Evolutionary conservation across 108 stramenopile genomes (phyloP), one percentile per base, ranked within the genome.

Genomic region (Nitzschia inconspicua): DNA sequence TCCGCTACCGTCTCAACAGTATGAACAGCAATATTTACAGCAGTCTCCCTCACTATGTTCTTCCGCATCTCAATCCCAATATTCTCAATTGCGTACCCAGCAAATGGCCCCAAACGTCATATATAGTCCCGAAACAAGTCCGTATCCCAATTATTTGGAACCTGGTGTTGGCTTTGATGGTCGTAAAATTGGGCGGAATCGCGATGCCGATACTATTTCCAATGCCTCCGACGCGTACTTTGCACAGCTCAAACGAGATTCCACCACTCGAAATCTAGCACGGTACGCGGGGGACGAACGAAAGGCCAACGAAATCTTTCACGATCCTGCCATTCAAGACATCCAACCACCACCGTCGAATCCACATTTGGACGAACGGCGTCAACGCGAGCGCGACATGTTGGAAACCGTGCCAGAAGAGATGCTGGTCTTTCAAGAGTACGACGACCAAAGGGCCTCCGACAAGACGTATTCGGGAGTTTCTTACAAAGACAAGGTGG

Each of bases 221-320:
- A 91, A 91, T 57, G 70, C 80, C 2, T 75, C 86, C 37, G 89
- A 91, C 48, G 67, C 82, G 20, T 91, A 91, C 70, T 82, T 91
- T 72, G 89, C 85, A 0, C 84, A 83, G 40, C 64, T 91, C 44
- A 91, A 91, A 63, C 76, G 79, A 31, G 89, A 91, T 68, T 86
- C 85, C 16, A 72, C 79, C 23, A 70, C 80, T 25, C 68, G 89
- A 4, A 87, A 76, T 25, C n/a, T 59, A 13, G 89, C 89, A 14
- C 54, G 89, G 51, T 43, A 71, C 30, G n/a, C 50, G 2, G 89
- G 89, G 7, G 85, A 91, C 60, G 56, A 51, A 2, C 72, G 79
- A 30, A 58, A 57, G 31, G 83, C 86, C 47, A 83, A 91, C 64
- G 47, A 63, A 14, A 79, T 85, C 29, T 85, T 87, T 64, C 65